Evolutionary conservation across 78 protist genomes (phyloP).

Genomic region (Paratrimastix pyriformis): DNA sequence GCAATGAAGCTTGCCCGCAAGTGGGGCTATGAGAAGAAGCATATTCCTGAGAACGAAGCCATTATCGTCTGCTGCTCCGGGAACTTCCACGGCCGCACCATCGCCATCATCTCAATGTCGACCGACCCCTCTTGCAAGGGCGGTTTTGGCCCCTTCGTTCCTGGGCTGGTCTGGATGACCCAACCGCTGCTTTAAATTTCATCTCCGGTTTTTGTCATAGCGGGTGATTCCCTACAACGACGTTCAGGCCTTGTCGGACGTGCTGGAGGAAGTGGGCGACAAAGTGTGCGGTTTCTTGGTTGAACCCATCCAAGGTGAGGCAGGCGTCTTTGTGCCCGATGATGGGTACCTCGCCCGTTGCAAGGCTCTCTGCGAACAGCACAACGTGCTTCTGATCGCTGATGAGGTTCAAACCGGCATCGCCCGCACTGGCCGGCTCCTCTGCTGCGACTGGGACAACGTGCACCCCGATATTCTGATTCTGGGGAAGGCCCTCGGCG

Average conservation of each 20-base stretch:
- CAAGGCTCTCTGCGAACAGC: constrained; percentile 64
- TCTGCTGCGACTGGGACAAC: constrained; percentile 37
- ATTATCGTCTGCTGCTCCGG: constrained; percentile 48
- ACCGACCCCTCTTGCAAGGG: constrained; percentile 65
- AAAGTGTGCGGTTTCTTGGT: constrained; percentile 57
- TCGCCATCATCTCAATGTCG: constrained; percentile 64
- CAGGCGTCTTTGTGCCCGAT: constrained; percentile 84
- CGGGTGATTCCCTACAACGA: constrained; percentile 53
- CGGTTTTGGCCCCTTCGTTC: constrained; percentile 63
- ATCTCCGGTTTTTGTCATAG: no score
- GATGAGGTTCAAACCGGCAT: constrained; percentile 96
- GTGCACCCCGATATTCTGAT: constrained; percentile 74
- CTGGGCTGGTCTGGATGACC: constrained; percentile 32
- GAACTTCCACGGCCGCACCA: constrained; percentile 92
- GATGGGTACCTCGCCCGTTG: constrained; percentile 34
- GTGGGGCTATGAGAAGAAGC: constrained; percentile 78
- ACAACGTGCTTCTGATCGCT: constrained; percentile 80
- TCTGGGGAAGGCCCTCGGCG: constrained; percentile 82
- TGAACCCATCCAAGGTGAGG: constrained; percentile 96
- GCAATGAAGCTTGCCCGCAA: constrained; percentile 85
- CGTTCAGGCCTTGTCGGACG: constrained; percentile 53
- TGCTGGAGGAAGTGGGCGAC: constrained; percentile 40
- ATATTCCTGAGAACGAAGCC: constrained; percentile 69
- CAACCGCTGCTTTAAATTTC: not conserved
- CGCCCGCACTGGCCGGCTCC: constrained; percentile 62